A percentile compares a stretch with the other conserved stretches of the same genome.
Evolutionary conservation across 495 filamentous ascomycete genomes (phyloP).

Genomic region (Penicillium odoratum): DNA sequence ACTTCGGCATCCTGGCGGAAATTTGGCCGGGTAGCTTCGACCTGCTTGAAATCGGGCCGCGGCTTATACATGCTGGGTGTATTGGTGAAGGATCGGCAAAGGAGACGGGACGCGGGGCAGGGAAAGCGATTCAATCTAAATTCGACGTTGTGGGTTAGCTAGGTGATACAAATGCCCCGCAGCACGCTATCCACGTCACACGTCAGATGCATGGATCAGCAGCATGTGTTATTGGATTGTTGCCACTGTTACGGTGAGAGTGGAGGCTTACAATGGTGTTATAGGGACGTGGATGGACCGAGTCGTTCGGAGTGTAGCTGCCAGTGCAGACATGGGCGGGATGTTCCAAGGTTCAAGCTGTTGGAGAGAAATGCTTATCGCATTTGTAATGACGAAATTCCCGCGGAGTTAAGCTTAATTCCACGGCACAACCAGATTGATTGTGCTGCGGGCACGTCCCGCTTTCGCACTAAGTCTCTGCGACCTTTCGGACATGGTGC

Average conservation of each 20-base stretch:
- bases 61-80: constrained; percentile 31
- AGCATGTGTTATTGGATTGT: neutral
- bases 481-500: neutral
- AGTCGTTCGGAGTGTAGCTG: neutral
- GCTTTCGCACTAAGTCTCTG: no score
- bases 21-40: constrained; percentile 70
- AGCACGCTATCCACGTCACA: constrained; percentile 1
- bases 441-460: neutral
- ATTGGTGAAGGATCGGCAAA: constrained; percentile 18
- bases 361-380: neutral
- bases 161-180: constrained; percentile 5
- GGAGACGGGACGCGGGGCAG: neutral
- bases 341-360: neutral
- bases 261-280: constrained; percentile 7
- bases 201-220: neutral
- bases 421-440: neutral
- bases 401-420: neutral
- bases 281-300: neutral
- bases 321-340: neutral
- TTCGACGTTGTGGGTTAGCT: constrained; percentile 6
- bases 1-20: constrained; percentile 56
- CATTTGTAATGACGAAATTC: constrained; percentile 5
- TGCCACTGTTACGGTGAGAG: constrained; percentile 11
- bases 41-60: constrained; percentile 71
- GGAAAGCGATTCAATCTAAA: neutral